Evolutionary conservation across 495 filamentous ascomycete genomes (phyloP).

Genomic region (Corynascus novoguineensis): DNA sequence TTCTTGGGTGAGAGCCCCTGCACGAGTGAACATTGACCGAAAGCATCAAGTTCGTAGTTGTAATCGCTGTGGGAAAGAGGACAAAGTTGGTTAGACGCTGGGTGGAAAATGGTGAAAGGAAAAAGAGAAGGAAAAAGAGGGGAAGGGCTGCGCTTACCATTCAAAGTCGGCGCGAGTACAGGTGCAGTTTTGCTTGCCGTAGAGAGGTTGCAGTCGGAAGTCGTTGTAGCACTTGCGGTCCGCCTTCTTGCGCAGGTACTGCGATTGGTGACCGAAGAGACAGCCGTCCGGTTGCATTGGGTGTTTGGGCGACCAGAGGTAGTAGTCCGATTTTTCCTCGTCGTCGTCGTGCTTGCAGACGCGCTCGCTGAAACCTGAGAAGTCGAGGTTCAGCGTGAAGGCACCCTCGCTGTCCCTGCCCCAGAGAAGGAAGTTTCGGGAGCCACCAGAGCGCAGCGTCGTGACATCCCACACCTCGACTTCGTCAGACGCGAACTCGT

Average conservation of each 20-base stretch:
- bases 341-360: constrained; percentile 62
- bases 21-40: constrained; percentile 72
- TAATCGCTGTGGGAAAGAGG: constrained; percentile 67
- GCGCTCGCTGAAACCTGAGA: constrained; percentile 64
- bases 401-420: constrained; percentile 51
- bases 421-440: constrained; percentile 88
- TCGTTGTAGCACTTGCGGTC: constrained; percentile 74
- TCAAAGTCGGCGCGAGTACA: constrained; percentile 86
- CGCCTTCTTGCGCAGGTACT: constrained; percentile 84
- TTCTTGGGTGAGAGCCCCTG: constrained; percentile 62
- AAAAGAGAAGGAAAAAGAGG: background rate
- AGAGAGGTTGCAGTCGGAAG: constrained; percentile 57
- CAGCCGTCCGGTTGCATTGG: constrained; percentile 70
- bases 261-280: constrained; percentile 83
- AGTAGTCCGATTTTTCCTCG: constrained; percentile 59
- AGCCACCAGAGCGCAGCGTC: constrained; percentile 82
- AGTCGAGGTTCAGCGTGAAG: constrained; percentile 79
- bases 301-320: constrained; percentile 78
- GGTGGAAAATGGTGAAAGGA: background rate
- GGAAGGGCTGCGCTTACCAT: constrained; percentile 83
- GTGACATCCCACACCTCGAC: constrained; percentile 70
- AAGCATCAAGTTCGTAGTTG: constrained; percentile 75
- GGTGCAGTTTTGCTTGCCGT: constrained; percentile 65
- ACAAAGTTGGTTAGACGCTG: constrained; percentile 1
- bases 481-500: constrained; percentile 64